Evolutionary conservation across 2,329 filamentous ascomycete genomes (phyloP).

Genomic region (Exophiala sideris): DNA sequence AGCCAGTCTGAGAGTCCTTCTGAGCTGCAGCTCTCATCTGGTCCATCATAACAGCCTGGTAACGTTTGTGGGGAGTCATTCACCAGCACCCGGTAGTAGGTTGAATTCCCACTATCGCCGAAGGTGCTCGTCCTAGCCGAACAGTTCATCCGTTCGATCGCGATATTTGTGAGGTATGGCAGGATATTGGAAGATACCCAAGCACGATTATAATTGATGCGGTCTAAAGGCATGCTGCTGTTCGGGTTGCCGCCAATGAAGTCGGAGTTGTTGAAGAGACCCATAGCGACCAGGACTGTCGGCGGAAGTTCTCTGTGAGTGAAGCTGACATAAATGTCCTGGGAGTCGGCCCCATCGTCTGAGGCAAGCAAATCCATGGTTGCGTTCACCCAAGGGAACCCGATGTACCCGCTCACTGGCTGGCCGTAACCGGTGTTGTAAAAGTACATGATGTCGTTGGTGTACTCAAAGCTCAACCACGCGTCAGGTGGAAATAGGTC

Average conservation of each 20-base stretch:
- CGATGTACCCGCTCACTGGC: constrained; percentile 54
- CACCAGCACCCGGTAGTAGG: constrained; percentile 50
- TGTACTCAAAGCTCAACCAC: constrained; percentile 66
- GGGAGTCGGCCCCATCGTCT: constrained; percentile 33
- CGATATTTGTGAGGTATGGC: constrained; percentile 64
- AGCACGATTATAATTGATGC: constrained; percentile 60
- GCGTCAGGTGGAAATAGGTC: constrained; percentile 59
- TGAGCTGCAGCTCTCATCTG: constrained; percentile 49
- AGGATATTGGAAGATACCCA: constrained; percentile 63
- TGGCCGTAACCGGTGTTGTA: constrained; percentile 66
- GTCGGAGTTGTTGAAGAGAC: constrained; percentile 66
- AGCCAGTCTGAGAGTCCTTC: constrained; percentile 12
- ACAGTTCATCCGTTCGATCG: constrained; percentile 64
- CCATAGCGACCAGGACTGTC: constrained; percentile 63
- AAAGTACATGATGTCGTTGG: constrained; percentile 62
- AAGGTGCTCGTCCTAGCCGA: constrained; percentile 51
- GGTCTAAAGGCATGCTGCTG: constrained; percentile 61
- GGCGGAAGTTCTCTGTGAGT: constrained; percentile 68
- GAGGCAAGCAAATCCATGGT: constrained; percentile 51
- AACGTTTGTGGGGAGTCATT: constrained; percentile 51
- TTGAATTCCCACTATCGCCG: constrained; percentile 43
- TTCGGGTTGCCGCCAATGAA: constrained; percentile 55
- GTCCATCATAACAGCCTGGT: constrained; percentile 48
- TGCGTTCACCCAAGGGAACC: constrained; percentile 65
- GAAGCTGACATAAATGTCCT: constrained; percentile 66